These are phyloP conservation scores for Mentha longifolia DNA, from an alignment of 257 asterid species.

Conservation along the genomic window DNA sequence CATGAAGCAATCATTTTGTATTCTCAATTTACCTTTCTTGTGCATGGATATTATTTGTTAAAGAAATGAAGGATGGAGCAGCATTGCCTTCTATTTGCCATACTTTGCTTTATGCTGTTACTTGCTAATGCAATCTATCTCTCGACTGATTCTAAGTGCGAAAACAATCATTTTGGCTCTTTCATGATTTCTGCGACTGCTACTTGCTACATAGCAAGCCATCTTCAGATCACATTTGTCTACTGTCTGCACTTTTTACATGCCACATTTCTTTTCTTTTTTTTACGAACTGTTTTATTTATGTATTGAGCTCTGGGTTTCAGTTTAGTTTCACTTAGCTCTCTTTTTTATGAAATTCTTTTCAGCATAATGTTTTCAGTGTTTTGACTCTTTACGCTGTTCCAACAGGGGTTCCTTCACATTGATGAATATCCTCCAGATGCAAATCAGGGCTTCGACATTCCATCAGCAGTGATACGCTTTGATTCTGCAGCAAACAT, in stretches of 20 bases:
- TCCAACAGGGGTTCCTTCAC: slow-evolving; percentile 91
- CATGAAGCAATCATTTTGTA: neutral
- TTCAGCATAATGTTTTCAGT: slow-evolving; percentile 4
- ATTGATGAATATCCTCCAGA: slow-evolving; percentile 98
- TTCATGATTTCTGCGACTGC: neutral
- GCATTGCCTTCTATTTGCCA: neutral
- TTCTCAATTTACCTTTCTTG: neutral
- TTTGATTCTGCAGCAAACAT: slow-evolving; percentile 66
- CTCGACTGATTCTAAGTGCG: neutral
- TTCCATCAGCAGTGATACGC: slow-evolving; percentile 86
- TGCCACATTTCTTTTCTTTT: slow-evolving; percentile 1
- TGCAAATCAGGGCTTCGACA: slow-evolving; percentile 99
- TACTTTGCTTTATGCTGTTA: slow-evolving; percentile 3
- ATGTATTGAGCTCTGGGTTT: neutral
- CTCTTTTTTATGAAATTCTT: neutral
- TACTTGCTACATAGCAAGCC: neutral
- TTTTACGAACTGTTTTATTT: neutral
- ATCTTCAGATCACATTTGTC: slow-evolving; percentile 22
- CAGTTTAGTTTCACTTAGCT: slow-evolving; percentile 12
- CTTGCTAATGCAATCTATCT: slow-evolving; percentile 14
- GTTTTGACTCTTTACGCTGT: slow-evolving; percentile 19
- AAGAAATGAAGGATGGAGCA: slow-evolving; percentile 19
- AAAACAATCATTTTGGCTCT: slow-evolving; percentile 10
- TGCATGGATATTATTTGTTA: slow-evolving; percentile 9
- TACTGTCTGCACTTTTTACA: neutral